A percentile compares a stretch with the other conserved stretches of the same genome.
phyloP scores from a whole-genome alignment of 805 yeast genomes.

The Wickerhamiella galacta region DNA sequence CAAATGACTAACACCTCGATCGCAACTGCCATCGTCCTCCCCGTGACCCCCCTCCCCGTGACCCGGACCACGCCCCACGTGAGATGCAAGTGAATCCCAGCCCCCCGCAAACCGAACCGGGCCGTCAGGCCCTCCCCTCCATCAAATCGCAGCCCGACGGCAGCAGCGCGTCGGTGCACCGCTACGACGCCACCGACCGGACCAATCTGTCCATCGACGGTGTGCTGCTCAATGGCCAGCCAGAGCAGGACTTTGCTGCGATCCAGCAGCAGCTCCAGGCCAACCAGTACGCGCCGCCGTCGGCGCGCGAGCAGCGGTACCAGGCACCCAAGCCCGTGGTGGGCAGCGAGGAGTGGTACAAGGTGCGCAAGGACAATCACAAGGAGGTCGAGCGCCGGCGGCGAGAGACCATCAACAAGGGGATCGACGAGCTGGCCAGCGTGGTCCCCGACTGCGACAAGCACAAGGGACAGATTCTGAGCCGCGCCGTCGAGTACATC shows the following conservation, averaged over 20 bases:
- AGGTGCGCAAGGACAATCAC: slow-evolving; percentile 73
- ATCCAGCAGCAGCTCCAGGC: slow-evolving; percentile 6
- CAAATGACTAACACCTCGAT: too few species aligned
- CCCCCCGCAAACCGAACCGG: slow-evolving; percentile 4
- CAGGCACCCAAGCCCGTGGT: slow-evolving; percentile 35
- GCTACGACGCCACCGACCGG: slow-evolving; percentile 4
- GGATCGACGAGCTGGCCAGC: slow-evolving; percentile 28
- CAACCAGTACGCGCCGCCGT: slow-evolving; percentile 3
- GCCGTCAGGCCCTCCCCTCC: not conserved
- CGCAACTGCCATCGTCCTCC: too few species aligned
- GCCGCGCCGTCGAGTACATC: slow-evolving; percentile 80
- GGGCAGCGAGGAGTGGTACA: slow-evolving; percentile 75
- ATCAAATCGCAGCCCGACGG: not conserved
- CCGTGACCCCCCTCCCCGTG: slow-evolving; percentile 5
- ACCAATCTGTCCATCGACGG: slow-evolving; percentile 1
- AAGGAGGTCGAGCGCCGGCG: slow-evolving; percentile 26
- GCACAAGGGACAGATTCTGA: slow-evolving; percentile 79
- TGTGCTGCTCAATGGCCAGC: slow-evolving; percentile 4
- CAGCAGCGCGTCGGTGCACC: not conserved
- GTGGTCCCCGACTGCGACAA: slow-evolving; percentile 24
- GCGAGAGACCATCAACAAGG: slow-evolving; percentile 23
- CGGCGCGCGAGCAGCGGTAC: not conserved
- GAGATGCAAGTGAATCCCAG: slow-evolving; percentile 9
- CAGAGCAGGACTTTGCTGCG: slow-evolving; percentile 4
- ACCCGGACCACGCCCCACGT: slow-evolving; percentile 5